phyloP scores from a whole-genome alignment of 768 basidiomycete genomes.

The Dioszegia hungarica region DNA sequence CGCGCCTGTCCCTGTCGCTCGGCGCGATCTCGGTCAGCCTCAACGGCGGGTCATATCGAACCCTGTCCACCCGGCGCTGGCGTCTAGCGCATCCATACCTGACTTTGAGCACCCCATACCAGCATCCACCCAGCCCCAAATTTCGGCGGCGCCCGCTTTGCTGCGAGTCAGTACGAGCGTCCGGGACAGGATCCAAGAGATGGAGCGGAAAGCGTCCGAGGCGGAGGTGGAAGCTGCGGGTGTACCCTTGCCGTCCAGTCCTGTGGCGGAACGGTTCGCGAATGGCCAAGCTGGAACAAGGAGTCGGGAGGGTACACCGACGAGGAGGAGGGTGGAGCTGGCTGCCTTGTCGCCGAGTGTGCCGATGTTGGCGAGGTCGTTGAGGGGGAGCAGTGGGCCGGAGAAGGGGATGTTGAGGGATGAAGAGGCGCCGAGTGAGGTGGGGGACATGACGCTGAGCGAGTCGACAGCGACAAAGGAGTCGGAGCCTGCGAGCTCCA shows the following conservation, averaged over 20 bases:
- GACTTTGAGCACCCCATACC: too few species aligned
- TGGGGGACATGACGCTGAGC: neutral
- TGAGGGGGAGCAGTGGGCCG: slow-evolving; percentile 1
- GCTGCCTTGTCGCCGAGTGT: slow-evolving; percentile 29
- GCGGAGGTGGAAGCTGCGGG: slow-evolving; percentile 1
- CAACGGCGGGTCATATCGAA: slow-evolving; percentile 31
- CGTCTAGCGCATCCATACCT: slow-evolving; percentile 26
- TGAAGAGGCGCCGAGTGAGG: slow-evolving; percentile 1
- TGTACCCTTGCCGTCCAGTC: slow-evolving; percentile 2
- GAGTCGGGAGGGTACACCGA: neutral
- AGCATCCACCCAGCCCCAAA: too few species aligned
- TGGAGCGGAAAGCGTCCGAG: slow-evolving; percentile 2
- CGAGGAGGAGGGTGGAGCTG: slow-evolving; percentile 1
- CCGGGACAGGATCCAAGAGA: slow-evolving; percentile 6
- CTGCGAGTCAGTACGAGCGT: neutral
- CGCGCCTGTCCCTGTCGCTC: neutral
- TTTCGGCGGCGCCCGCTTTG: too few species aligned
- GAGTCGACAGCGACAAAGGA: neutral
- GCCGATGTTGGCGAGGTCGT: slow-evolving; percentile 15
- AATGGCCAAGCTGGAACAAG: neutral
- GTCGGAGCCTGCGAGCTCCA: too few species aligned
- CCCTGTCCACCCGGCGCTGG: too few species aligned
- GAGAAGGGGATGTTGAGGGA: neutral
- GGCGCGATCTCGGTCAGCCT: slow-evolving; percentile 30
- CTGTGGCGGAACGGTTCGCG: neutral